Evolutionary conservation across 2,329 filamentous ascomycete genomes (phyloP).

Genomic region (Ophiostoma quercus): DNA sequence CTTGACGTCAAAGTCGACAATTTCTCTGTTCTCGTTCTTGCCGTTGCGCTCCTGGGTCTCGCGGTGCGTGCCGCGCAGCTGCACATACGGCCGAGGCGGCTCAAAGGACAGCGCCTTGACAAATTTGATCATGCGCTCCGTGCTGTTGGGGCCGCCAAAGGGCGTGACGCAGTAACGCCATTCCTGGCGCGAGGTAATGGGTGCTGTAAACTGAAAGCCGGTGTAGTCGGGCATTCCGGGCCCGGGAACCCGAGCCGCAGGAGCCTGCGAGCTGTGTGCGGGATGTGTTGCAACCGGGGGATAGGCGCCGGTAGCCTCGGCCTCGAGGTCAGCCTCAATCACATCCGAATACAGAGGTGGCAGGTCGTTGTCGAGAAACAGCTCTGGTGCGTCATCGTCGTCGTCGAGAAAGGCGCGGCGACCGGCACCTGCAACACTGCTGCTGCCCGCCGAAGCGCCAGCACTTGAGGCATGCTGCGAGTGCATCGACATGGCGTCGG

Average conservation of each 20-base stretch:
- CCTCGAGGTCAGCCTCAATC: conserved; percentile 26
- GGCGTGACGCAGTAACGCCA: conserved; percentile 18
- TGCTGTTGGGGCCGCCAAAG: background rate
- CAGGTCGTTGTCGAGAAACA: conserved; percentile 37
- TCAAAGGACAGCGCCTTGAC: conserved; percentile 37
- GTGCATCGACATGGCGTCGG: conserved; percentile 33
- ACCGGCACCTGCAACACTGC: background rate
- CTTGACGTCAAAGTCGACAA: conserved; percentile 56
- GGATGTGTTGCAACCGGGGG: conserved; percentile 33
- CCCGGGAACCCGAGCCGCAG: conserved; percentile 18
- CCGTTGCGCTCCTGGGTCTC: conserved; percentile 42
- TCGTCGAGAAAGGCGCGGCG: conserved; percentile 14
- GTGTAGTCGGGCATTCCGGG: background rate
- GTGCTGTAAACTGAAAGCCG: background rate
- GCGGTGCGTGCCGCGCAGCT: conserved; percentile 49
- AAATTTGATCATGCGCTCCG: conserved; percentile 16
- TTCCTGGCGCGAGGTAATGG: background rate
- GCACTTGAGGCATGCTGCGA: conserved; percentile 26
- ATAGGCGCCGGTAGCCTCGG: conserved; percentile 18
- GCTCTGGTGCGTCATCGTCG: conserved; percentile 34
- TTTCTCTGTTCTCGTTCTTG: conserved; percentile 42
- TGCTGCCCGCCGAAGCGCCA: background rate
- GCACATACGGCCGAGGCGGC: conserved; percentile 51
- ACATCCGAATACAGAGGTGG: conserved; percentile 45
- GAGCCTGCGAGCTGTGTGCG: background rate